Conservation (phyloP, 805 yeast genomes). For the Wickerhamiella lipophila region DNA sequence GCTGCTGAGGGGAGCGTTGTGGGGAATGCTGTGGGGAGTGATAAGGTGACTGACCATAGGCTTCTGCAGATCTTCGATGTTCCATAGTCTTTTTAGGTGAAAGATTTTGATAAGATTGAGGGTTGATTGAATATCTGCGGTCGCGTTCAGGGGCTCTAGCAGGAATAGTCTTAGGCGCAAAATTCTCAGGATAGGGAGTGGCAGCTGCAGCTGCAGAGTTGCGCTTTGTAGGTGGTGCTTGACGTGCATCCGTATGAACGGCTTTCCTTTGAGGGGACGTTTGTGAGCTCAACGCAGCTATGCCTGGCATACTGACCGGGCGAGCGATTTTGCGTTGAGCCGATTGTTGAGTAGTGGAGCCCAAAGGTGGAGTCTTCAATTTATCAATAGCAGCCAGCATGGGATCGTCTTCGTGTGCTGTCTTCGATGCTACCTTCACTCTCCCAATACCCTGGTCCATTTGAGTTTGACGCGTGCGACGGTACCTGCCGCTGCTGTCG, state of each 20-base stretch:
- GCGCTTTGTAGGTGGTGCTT: conserved; percentile 2
- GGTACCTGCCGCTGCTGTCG: background rate
- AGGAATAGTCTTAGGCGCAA: conserved; percentile 2
- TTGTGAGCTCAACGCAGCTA: conserved; percentile 4
- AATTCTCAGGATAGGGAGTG: conserved; percentile 10
- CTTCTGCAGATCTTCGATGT: conserved; percentile 6
- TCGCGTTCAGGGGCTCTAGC: conserved; percentile 8
- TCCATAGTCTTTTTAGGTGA: background rate
- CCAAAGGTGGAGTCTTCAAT: conserved; percentile 25
- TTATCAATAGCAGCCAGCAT: conserved; percentile 42
- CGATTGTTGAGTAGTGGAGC: background rate
- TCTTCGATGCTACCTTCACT: conserved; percentile 11
- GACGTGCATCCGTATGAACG: conserved; percentile 5
- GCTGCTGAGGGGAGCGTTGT: background rate
- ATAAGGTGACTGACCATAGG: background rate
- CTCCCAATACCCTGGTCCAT: background rate
- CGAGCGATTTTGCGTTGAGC: conserved; percentile 6
- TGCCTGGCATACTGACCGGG: conserved; percentile 16
- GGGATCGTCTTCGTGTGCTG: conserved; percentile 32
- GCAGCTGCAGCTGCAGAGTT: background rate
- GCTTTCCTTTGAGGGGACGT: background rate
- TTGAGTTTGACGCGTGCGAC: conserved; percentile 1
- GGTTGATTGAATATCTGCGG: background rate
- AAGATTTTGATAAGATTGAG: background rate
- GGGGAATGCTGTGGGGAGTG: conserved; percentile 4